A percentile compares a stretch with the other conserved stretches of the same genome.
phyloP scores from a whole-genome alignment of 2,329 filamentous ascomycete genomes.

The Arthrobotrys conoides region DNA sequence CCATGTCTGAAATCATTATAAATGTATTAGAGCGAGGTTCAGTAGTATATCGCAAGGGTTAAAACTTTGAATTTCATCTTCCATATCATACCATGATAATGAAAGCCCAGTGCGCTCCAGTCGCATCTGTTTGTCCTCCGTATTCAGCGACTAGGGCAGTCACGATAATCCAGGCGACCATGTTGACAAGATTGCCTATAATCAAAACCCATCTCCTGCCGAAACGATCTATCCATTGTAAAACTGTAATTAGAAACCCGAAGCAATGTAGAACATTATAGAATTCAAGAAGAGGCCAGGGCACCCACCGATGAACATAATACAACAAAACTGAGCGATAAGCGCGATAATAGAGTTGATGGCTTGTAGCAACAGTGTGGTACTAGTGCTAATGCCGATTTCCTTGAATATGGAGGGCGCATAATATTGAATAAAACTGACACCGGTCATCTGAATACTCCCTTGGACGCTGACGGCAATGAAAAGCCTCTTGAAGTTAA shows the following conservation, averaged over 20 bases:
- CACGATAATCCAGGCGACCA: constrained; percentile 79
- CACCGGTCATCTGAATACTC: constrained; percentile 82
- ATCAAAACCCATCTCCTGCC: constrained; percentile 82
- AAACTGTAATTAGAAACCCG: neutral
- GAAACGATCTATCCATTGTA: constrained; percentile 71
- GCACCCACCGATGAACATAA: constrained; percentile 70
- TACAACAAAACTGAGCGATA: constrained; percentile 77
- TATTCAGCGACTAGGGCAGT: constrained; percentile 72
- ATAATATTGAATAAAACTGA: constrained; percentile 82
- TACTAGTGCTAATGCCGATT: constrained; percentile 76
- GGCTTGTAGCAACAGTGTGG: constrained; percentile 81
- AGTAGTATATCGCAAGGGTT: no score
- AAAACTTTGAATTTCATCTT: neutral
- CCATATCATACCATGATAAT: constrained; percentile 73
- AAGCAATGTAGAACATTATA: neutral
- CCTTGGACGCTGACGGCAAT: constrained; percentile 79
- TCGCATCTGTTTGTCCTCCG: constrained; percentile 72
- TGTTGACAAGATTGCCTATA: constrained; percentile 79
- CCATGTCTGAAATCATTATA: constrained; percentile 72
- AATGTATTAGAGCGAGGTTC: neutral
- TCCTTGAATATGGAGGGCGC: constrained; percentile 77
- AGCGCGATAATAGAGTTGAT: constrained; percentile 81
- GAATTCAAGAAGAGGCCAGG: neutral
- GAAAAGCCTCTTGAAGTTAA: constrained; percentile 80
- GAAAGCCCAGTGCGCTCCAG: constrained; percentile 78